Conservation (phyloP, 768 basidiomycete species). For the Baorangia bicolor region DNA sequence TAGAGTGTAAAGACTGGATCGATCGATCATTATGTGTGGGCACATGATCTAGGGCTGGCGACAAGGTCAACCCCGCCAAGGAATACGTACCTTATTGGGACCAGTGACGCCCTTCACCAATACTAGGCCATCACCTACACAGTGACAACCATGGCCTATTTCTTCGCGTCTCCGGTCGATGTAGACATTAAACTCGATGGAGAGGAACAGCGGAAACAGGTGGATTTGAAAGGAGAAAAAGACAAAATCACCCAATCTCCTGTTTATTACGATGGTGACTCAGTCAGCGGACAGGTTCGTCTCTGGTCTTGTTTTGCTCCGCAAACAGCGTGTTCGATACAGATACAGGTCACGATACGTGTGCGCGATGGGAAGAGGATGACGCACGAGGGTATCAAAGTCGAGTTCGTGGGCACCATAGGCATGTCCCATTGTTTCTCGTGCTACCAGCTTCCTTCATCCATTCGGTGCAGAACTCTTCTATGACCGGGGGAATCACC, state of each 20-base stretch:
- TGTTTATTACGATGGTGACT: conserved; percentile 95
- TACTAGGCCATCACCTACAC: not conserved
- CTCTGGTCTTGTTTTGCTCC: not conserved
- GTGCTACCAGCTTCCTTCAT: not conserved
- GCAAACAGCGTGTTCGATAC: not conserved
- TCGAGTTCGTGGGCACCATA: conserved; percentile 96
- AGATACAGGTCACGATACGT: conserved; percentile 71
- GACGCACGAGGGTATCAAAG: conserved; percentile 94
- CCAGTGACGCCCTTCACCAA: conserved; percentile 2
- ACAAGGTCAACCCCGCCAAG: not conserved
- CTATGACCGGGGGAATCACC: conserved; percentile 97
- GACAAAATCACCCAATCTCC: conserved; percentile 84
- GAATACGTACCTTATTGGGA: not conserved
- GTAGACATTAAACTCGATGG: conserved; percentile 86
- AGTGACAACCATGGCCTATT: conserved; percentile 59
- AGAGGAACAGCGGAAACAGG: conserved; percentile 84
- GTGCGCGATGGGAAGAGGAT: conserved; percentile 95
- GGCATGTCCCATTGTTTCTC: conserved; percentile 50
- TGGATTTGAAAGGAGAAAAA: conserved; percentile 89
- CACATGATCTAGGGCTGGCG: conserved; percentile 11
- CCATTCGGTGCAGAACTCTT: conserved; percentile 59
- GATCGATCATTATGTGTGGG: not conserved
- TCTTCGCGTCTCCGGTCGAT: conserved; percentile 90
- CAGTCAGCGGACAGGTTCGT: conserved; percentile 80
- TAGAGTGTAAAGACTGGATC: not conserved